phyloP scores from a whole-genome alignment of 192 early-diverging fungal genomes.

The Geranomyces michiganensis region DNA sequence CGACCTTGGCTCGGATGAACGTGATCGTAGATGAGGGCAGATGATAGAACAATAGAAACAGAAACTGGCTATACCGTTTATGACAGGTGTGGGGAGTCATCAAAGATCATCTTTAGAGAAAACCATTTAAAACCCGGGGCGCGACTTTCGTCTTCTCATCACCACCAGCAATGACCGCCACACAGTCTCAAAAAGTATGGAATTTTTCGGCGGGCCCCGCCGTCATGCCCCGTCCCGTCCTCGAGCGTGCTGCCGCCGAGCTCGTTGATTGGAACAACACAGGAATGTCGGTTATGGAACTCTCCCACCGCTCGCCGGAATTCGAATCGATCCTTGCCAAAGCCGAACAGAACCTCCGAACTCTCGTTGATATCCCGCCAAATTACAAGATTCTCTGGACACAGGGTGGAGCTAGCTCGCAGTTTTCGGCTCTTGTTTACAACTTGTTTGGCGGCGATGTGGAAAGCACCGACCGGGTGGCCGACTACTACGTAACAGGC shows the following conservation, averaged over 20 bases:
- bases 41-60: too few relatives aligned
- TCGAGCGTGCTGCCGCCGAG: constrained; percentile 81
- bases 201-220: constrained; percentile 85
- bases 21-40: too few relatives aligned
- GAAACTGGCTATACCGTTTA: too few relatives aligned
- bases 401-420: constrained; percentile 93
- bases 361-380: constrained; percentile 74
- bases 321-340: constrained; percentile 76
- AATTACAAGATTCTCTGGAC: constrained; percentile 92
- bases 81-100: too few relatives aligned
- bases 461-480: constrained; percentile 40
- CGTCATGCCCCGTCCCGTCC: constrained; percentile 79
- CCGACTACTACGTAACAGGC: constrained; percentile 92
- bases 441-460: constrained; percentile 68
- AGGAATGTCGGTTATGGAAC: constrained; percentile 91
- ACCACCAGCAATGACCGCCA: too few relatives aligned
- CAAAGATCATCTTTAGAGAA: too few relatives aligned
- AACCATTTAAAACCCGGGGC: too few relatives aligned
- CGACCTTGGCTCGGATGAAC: constrained; percentile 5
- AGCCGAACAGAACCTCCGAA: constrained; percentile 73
- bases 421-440: constrained; percentile 88
- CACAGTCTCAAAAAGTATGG: constrained; percentile 4
- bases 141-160: too few relatives aligned
- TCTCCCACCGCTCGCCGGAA: constrained; percentile 88
- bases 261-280: constrained; percentile 80